A percentile compares a stretch with the other conserved stretches of the same genome.
Evolutionary conservation across 768 basidiomycete genomes (phyloP).

Genomic region (Pisolithus orientalis): DNA sequence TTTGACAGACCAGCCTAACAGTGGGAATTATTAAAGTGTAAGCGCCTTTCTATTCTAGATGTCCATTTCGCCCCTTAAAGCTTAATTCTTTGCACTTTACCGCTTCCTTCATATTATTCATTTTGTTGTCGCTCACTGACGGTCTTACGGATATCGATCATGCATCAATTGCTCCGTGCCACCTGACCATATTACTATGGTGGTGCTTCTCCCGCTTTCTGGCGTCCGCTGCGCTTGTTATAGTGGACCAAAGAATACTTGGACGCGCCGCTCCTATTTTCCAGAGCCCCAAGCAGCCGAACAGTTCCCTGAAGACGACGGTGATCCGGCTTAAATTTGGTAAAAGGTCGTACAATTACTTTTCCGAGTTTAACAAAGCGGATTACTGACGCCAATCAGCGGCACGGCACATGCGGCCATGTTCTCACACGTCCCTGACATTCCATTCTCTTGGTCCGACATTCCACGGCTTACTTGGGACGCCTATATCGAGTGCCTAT

Average conservation of each 20-base stretch:
- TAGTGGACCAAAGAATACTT: not conserved
- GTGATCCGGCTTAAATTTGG: not conserved
- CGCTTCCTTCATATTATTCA: not conserved
- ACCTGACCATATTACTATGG: not conserved
- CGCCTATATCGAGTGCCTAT: conserved; percentile 56
- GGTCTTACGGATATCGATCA: not conserved
- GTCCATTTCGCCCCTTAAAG: not conserved
- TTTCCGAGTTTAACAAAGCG: too few species aligned
- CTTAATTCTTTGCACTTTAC: not conserved
- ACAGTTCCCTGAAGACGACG: not conserved
- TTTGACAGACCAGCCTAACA: too few species aligned
- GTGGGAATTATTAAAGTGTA: too few species aligned
- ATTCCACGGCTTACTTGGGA: conserved; percentile 47
- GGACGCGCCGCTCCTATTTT: not conserved
- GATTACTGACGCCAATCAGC: too few species aligned
- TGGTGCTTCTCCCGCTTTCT: not conserved
- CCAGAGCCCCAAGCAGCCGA: not conserved
- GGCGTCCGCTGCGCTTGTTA: not conserved
- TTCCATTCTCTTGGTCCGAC: conserved; percentile 18
- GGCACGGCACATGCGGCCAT: not conserved
- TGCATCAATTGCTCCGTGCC: not conserved
- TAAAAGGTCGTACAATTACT: too few species aligned
- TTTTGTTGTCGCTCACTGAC: not conserved
- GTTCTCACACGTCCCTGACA: conserved; percentile 1
- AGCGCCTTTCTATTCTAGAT: not conserved